Evolutionary conservation across 495 filamentous ascomycete genomes (phyloP).

Genomic region (Penicillium bialowiezense): DNA sequence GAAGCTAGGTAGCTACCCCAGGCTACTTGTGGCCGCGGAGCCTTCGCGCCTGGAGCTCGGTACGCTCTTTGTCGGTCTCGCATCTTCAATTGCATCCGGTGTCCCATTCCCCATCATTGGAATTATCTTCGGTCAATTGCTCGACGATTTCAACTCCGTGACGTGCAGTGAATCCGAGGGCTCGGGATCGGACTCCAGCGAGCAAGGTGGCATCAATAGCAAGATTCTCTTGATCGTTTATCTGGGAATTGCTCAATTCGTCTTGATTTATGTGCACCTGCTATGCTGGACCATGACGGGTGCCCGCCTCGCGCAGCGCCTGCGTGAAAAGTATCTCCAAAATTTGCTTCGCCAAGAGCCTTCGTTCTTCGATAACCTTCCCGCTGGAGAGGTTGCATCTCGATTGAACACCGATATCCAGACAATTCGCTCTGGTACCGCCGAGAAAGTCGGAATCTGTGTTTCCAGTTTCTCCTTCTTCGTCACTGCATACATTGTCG

Average conservation of each 20-base stretch:
- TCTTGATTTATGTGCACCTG: conserved; percentile 52
- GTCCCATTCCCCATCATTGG: conserved; percentile 67
- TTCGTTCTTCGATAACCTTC: conserved; percentile 56
- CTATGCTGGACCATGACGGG: conserved; percentile 60
- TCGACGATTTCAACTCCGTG: conserved; percentile 63
- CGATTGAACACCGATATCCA: conserved; percentile 60
- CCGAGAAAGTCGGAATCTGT: conserved; percentile 65
- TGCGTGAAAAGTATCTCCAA: conserved; percentile 58
- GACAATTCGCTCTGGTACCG: conserved; percentile 59
- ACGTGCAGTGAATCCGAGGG: conserved; percentile 42
- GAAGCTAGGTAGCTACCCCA: conserved; percentile 38
- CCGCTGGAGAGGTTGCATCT: conserved; percentile 59
- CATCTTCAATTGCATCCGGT: conserved; percentile 58
- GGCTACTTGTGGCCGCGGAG: conserved; percentile 38
- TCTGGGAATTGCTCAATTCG: conserved; percentile 59
- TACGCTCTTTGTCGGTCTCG: conserved; percentile 36
- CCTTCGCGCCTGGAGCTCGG: conserved; percentile 17
- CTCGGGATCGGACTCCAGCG: conserved; percentile 14
- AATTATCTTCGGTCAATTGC: conserved; percentile 64
- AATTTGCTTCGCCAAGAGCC: conserved; percentile 59
- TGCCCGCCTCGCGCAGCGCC: conserved; percentile 57
- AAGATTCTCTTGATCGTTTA: conserved; percentile 63
- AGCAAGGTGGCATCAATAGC: conserved; percentile 47
- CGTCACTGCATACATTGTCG: conserved; percentile 60
- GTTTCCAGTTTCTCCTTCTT: conserved; percentile 59